Conservation (phyloP, 139 green algal species). For the Astrephomene gubernaculifera region DNA sequence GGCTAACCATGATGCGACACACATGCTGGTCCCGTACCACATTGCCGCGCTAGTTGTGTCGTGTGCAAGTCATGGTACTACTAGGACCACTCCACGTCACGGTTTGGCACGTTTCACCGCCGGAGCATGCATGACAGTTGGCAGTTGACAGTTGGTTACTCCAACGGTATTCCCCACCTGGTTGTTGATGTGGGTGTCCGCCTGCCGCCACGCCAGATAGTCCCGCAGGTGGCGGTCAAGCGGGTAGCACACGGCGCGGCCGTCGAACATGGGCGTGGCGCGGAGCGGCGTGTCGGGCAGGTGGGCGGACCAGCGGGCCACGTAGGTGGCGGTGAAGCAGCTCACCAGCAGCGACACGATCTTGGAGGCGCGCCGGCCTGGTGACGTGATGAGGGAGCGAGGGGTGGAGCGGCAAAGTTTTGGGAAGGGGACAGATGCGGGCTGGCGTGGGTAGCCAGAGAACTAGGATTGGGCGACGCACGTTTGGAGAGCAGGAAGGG, state of each 20-base stretch:
- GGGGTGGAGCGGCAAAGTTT: neutral
- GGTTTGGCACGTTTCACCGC: too few species aligned
- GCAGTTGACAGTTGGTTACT: too few species aligned
- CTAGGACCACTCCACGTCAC: too few species aligned
- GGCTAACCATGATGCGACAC: too few species aligned
- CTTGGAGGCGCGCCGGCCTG: conserved; percentile 85
- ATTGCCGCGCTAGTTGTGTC: too few species aligned
- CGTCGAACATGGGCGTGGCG: conserved; percentile 90
- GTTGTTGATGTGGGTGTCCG: conserved; percentile 97
- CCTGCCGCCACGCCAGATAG: conserved; percentile 95
- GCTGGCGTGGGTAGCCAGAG: too few species aligned
- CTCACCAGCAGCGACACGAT: conserved; percentile 87
- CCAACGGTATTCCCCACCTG: too few species aligned
- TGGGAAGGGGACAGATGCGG: neutral
- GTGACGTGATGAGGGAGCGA: neutral
- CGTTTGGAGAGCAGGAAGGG: too few species aligned
- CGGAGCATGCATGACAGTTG: too few species aligned
- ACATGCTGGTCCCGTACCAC: too few species aligned
- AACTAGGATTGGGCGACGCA: too few species aligned
- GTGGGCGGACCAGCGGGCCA: conserved; percentile 74
- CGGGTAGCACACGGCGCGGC: conserved; percentile 90
- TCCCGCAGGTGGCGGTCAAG: conserved; percentile 61
- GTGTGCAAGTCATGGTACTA: too few species aligned
- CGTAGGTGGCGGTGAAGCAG: conserved; percentile 90
- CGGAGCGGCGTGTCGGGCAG: conserved; percentile 69